These are phyloP conservation scores for Magnolia kwangsiensis DNA, from an alignment of 164 flowering plant genomes.

Conservation along the genomic window DNA sequence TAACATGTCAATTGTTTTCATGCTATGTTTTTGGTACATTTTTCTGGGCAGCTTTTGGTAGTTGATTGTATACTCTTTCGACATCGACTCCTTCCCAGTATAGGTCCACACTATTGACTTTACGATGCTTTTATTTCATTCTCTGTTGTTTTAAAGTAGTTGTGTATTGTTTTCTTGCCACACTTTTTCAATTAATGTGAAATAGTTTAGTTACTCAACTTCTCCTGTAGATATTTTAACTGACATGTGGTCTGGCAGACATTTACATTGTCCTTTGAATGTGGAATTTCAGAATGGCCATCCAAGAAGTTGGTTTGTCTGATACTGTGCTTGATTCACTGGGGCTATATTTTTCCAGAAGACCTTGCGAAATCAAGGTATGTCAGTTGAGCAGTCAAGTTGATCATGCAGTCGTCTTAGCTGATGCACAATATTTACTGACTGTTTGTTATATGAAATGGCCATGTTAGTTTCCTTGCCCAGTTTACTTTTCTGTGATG, in stretches of 20 bases:
- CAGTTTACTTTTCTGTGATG: conserved; percentile 13
- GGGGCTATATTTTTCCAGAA: conserved; percentile 64
- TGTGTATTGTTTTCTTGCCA: too few species aligned
- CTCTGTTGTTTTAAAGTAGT: too few species aligned
- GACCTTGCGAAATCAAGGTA: conserved; percentile 81
- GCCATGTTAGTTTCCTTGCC: background rate
- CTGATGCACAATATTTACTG: background rate
- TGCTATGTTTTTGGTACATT: too few species aligned
- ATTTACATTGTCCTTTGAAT: background rate
- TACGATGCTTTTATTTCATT: too few species aligned
- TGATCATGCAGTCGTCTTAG: background rate
- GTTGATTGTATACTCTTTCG: too few species aligned
- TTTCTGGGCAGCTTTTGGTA: too few species aligned
- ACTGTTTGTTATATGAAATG: background rate
- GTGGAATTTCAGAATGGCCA: conserved; percentile 46
- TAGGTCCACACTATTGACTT: too few species aligned
- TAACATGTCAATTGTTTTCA: too few species aligned
- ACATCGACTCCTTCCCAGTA: too few species aligned
- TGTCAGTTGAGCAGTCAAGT: conserved; percentile 5
- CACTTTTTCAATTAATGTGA: background rate
- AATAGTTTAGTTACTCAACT: background rate
- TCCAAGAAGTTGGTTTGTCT: conserved; percentile 66
- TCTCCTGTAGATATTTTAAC: background rate
- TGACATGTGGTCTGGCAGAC: background rate
- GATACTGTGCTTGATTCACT: conserved; percentile 67